A percentile compares a stretch with the other conserved stretches of the same genome.
Evolutionary conservation across 768 basidiomycete genomes (phyloP).

Genomic region (Pisolithus microcarpus): DNA sequence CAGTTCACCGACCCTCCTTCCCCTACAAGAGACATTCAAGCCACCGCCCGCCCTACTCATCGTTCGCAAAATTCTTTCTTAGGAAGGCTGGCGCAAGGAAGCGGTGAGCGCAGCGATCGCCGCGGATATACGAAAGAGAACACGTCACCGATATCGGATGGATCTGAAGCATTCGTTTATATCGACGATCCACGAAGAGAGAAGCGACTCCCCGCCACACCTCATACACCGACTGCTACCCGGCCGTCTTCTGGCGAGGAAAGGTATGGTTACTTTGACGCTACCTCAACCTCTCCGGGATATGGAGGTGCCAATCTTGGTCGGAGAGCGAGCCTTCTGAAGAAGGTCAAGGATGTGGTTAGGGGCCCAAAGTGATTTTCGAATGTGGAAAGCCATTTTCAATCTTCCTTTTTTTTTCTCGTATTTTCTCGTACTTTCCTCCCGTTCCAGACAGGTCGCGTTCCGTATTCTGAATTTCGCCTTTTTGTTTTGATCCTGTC

Average conservation of each 20-base stretch:
- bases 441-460: background rate
- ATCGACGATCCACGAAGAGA: conserved; percentile 46
- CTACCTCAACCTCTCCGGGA: conserved; percentile 28
- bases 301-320: conserved; percentile 40
- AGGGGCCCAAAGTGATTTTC: conserved; percentile 40
- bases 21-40: conserved; percentile 30
- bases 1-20: conserved; percentile 37
- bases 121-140: conserved; percentile 31
- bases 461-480: background rate
- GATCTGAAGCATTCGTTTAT: conserved; percentile 56
- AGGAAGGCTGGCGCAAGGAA: conserved; percentile 44
- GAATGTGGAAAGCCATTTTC: background rate
- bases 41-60: conserved; percentile 51
- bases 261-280: conserved; percentile 46
- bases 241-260: conserved; percentile 25
- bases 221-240: conserved; percentile 21
- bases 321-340: conserved; percentile 71
- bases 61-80: conserved; percentile 69
- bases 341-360: conserved; percentile 71
- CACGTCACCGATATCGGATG: conserved; percentile 25
- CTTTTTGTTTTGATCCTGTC: background rate
- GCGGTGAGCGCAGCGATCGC: conserved; percentile 23
- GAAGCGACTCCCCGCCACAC: conserved; percentile 48
- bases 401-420: background rate
- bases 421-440: no score